phyloP scores from a whole-genome alignment of 139 green algal species.

The Chlamydomonas urium region DNA sequence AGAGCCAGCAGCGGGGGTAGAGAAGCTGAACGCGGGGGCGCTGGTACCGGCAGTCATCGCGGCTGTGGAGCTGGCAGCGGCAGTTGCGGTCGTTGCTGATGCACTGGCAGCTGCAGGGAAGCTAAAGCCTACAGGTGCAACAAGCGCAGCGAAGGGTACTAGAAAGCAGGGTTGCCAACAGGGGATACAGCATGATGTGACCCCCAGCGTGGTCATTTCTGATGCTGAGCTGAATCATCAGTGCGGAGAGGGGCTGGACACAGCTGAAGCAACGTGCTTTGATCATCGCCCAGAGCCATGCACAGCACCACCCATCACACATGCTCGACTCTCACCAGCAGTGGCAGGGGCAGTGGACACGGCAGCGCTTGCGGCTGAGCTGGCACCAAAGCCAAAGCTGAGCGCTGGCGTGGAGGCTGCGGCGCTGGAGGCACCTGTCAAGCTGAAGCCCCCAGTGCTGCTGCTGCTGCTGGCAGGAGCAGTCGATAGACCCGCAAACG shows the following conservation, averaged over 20 bases:
- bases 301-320: no score
- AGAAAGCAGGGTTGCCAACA: no score
- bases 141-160: no score
- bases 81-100: not conserved
- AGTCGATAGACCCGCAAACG: not conserved
- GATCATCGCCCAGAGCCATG: no score
- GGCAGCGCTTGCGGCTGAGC: not conserved
- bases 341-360: conserved; percentile 8
- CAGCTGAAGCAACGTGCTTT: no score
- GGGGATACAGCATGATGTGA: no score
- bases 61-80: conserved; percentile 5
- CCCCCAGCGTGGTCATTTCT: no score
- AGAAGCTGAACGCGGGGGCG: conserved; percentile 17
- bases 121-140: conserved; percentile 19
- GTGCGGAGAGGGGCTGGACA: no score
- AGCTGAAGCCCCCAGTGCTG: not conserved
- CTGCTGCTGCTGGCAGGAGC: not conserved
- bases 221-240: no score
- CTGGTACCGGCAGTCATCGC: conserved; percentile 2
- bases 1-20: conserved; percentile 13
- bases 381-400: conserved; percentile 4
- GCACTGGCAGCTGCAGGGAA: conserved; percentile 30
- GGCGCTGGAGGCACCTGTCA: conserved; percentile 5
- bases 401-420: conserved; percentile 6
- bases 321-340: no score